These are phyloP conservation scores for Ensete glaucum DNA, from an alignment of 176 grass and related monocot genomes.

Conservation along the genomic window DNA sequence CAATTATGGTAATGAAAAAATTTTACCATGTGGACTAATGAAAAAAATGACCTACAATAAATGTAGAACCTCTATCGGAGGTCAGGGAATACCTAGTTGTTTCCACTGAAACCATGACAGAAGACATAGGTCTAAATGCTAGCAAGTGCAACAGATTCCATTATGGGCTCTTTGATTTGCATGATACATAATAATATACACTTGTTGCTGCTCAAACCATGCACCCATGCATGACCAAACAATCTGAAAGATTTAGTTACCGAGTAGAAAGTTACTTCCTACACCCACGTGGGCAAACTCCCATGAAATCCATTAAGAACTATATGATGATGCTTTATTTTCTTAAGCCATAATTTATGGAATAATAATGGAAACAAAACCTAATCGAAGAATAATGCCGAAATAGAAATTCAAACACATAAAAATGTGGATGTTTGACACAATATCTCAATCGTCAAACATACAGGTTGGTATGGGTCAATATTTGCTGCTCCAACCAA, in stretches of 20 bases:
- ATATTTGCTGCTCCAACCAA: no score
- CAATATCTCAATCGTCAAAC: no score
- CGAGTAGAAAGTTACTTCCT: neutral
- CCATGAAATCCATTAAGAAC: neutral
- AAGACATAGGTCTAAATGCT: neutral
- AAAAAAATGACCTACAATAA: neutral
- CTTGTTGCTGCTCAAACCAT: neutral
- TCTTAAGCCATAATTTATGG: no score
- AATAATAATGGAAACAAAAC: no score
- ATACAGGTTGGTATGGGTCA: no score
- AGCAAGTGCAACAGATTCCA: neutral
- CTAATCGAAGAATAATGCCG: no score
- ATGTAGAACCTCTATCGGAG: neutral
- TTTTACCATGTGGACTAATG: neutral
- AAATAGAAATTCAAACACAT: no score
- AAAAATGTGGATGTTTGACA: no score
- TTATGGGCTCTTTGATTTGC: neutral
- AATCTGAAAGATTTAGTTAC: neutral
- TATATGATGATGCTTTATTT: neutral
- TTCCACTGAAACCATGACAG: neutral
- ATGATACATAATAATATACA: neutral
- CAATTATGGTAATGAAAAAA: no score
- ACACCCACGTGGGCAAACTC: neutral
- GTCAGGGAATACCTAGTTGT: slow-evolving; percentile 1
- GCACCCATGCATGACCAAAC: neutral